phyloP scores from a whole-genome alignment of 2,329 filamentous ascomycete genomes.

The Phialophora tarda region DNA sequence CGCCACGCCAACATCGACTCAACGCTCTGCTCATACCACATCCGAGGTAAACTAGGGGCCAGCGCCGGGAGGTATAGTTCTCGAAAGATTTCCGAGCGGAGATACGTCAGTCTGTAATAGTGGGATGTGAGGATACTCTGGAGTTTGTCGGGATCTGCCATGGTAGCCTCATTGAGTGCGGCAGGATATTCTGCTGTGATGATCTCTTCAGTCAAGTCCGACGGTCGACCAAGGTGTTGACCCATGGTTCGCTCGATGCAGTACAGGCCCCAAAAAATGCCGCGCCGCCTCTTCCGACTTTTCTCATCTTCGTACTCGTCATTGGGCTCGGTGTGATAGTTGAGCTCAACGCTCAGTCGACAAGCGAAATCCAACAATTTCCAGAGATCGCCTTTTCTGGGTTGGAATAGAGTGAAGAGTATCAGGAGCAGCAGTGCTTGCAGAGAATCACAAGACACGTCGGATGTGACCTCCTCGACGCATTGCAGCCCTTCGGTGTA shows the following conservation, averaged over 20 bases:
- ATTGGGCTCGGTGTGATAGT: slow-evolving; percentile 45
- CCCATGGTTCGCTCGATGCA: slow-evolving; percentile 47
- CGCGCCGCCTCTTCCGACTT: slow-evolving; percentile 37
- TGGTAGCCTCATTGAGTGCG: slow-evolving; percentile 28
- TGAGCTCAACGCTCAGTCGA: slow-evolving; percentile 44
- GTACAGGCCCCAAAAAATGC: slow-evolving; percentile 48
- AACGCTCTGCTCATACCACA: slow-evolving; percentile 42
- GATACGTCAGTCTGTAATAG: slow-evolving; percentile 47
- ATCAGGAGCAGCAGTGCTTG: slow-evolving; percentile 42
- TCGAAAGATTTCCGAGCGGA: slow-evolving; percentile 47
- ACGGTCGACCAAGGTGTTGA: slow-evolving; percentile 47
- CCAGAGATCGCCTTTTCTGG: slow-evolving; percentile 42
- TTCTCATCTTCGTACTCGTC: slow-evolving; percentile 40
- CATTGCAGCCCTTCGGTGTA: slow-evolving; percentile 42
- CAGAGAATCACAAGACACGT: slow-evolving; percentile 40
- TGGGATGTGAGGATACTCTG: slow-evolving; percentile 44
- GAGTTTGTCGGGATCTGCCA: slow-evolving; percentile 32
- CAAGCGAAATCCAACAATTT: slow-evolving; percentile 43
- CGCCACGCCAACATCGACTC: slow-evolving; percentile 38
- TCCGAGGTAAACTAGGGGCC: slow-evolving; percentile 37
- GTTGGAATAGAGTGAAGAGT: slow-evolving; percentile 41
- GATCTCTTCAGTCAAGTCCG: slow-evolving; percentile 47
- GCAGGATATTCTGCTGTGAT: slow-evolving; percentile 47
- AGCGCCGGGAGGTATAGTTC: slow-evolving; percentile 42
- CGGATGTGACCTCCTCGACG: slow-evolving; percentile 44